Evolutionary conservation across 108 stramenopile species (phyloP).

Genomic region (Heterococcus sp.): DNA sequence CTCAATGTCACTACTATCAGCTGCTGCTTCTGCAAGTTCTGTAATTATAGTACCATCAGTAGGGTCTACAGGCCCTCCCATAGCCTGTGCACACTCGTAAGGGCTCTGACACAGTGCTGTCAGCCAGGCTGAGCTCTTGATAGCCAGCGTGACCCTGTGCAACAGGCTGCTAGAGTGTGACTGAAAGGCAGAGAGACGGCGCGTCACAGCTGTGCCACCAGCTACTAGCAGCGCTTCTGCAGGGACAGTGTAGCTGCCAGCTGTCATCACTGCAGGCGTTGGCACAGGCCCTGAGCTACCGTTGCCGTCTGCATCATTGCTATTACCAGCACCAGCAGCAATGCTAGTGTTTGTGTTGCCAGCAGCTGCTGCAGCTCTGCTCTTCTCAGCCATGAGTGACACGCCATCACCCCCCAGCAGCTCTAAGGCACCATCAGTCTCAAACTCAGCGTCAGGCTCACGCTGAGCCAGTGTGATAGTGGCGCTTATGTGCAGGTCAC

Average conservation of each 20-base stretch:
- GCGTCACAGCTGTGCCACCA: too few species aligned
- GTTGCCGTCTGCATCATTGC: conserved; percentile 2
- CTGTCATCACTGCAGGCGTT: conserved; percentile 1
- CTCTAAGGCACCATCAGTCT: conserved; percentile 31
- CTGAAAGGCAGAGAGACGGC: background rate
- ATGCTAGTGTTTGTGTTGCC: too few species aligned
- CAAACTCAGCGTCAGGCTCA: conserved; percentile 39
- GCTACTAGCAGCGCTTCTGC: conserved; percentile 31
- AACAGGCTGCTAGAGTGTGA: background rate
- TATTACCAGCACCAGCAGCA: too few species aligned
- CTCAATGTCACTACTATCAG: too few species aligned
- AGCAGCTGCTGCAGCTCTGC: background rate
- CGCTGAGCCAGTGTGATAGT: background rate
- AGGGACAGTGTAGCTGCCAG: conserved; percentile 21
- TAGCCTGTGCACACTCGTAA: too few species aligned
- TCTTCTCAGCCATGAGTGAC: background rate
- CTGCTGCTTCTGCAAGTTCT: too few species aligned
- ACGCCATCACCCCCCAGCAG: conserved; percentile 15
- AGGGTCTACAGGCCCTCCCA: too few species aligned
- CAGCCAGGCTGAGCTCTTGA: too few species aligned
- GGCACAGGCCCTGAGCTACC: background rate
- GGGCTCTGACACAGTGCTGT: too few species aligned
- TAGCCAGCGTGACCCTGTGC: too few species aligned
- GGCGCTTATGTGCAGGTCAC: background rate
- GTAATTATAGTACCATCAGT: too few species aligned